Percentiles rank a stretch among this genome's conserved stretches.
Evolutionary conservation across 441 rosid species (phyloP).

Genomic region (Adansonia grandidieri): DNA sequence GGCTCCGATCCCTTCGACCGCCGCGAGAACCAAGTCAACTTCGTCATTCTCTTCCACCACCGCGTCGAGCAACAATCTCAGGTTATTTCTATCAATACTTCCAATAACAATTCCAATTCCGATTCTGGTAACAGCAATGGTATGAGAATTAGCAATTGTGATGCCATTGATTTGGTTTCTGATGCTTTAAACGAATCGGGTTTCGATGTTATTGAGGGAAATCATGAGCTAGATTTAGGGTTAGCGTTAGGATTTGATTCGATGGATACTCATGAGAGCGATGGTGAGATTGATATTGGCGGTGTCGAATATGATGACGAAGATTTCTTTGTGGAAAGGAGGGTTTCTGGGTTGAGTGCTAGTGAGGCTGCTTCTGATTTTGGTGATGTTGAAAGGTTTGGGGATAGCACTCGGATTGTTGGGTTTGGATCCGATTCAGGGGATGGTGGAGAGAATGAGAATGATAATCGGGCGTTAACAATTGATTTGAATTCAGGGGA

Average conservation of each 20-base stretch:
- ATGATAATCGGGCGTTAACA: constrained; percentile 28
- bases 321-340: constrained; percentile 13
- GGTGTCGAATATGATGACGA: constrained; percentile 41
- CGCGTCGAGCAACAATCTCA: constrained; percentile 69
- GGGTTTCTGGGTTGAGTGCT: constrained; percentile 19
- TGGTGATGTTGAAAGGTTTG: constrained; percentile 20
- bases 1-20: constrained; percentile 28
- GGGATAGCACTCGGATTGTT: constrained; percentile 38
- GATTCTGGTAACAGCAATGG: neutral
- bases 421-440: constrained; percentile 63
- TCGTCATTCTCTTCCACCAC: constrained; percentile 70
- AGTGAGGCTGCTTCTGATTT: constrained; percentile 38
- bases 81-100: constrained; percentile 35
- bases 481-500: constrained; percentile 52
- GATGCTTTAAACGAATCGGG: constrained; percentile 47
- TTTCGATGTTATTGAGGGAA: constrained; percentile 51
- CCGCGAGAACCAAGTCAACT: constrained; percentile 63
- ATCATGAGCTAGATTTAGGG: constrained; percentile 49
- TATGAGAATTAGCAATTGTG: constrained; percentile 13
- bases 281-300: constrained; percentile 21
- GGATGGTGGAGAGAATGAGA: constrained; percentile 37
- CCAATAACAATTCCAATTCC: neutral
- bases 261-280: constrained; percentile 33
- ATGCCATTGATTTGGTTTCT: constrained; percentile 31
- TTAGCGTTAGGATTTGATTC: constrained; percentile 54